Evolutionary conservation across 768 basidiomycete species (phyloP), one percentile per base, ranked within the genome.

Genomic region (Phaffia australis): DNA sequence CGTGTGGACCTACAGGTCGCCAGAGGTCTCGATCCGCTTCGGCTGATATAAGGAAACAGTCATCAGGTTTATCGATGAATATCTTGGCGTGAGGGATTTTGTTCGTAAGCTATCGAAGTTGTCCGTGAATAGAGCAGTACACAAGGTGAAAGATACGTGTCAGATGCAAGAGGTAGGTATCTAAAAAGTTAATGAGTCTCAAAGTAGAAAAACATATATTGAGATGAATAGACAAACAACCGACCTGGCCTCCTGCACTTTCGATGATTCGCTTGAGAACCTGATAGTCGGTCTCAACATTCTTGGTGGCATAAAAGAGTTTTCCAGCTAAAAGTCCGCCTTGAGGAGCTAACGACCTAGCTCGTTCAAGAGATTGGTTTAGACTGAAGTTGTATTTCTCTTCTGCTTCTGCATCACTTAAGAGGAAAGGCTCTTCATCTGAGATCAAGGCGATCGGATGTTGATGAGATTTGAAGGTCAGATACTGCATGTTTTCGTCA

Each of bases 241-340:
- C 25, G 57, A 89, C 87, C 77, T 83, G 81, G 0, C 88, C 90
- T 3, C 89, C 88, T 69, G 82, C 81, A 0, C 85, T 83, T 7
- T 77, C 75, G 5, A 91, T 79, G 6, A 93, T 83, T 56, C 82
- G 83, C 77, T 83, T 85, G 63, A 92, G 75, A 15, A 66, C 63
- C 7, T 83, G 83, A 52, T 75, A 72, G 57, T 85, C 84, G 1
- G 85, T 78, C 0, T 79, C 73, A 0, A 89, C 83, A 9, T 81
- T 84, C 0, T 81, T 80, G 0, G 88, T 91, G 59, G 89, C 75
- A 70, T 89, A 91, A 76, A 93, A 89, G 0, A 80, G 82, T 75
- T 81, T 82, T 21, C 82, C 82, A 2, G 79, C 77, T 66, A 93
- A 83, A 0, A 91, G 73, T 66, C 80, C 83, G 9, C 83, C 83